Evolutionary conservation across 768 basidiomycete genomes (phyloP).

Genomic region (Lepiota subincarnata): DNA sequence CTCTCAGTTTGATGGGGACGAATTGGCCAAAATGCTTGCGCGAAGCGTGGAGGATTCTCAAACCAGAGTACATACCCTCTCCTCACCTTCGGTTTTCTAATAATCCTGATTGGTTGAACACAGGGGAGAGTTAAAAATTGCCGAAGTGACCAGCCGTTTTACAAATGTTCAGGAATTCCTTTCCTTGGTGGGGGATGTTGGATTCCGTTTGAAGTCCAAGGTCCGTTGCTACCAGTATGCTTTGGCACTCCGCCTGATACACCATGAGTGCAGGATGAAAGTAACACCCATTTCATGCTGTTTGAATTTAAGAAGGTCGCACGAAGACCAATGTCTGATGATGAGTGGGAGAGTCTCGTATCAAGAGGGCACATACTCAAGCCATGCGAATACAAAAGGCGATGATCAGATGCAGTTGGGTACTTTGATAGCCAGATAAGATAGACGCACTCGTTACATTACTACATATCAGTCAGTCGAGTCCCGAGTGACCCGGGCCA

Average conservation of each 20-base stretch:
- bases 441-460: neutral
- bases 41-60: constrained; percentile 87
- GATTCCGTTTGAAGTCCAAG: constrained; percentile 70
- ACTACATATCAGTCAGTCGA: neutral
- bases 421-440: constrained; percentile 7
- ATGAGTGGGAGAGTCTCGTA: constrained; percentile 58
- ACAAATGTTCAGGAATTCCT: constrained; percentile 63
- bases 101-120: neutral
- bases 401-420: constrained; percentile 37
- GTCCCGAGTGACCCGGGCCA: neutral
- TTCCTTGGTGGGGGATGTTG: constrained; percentile 57
- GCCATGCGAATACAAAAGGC: constrained; percentile 90
- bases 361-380: constrained; percentile 59
- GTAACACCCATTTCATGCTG: constrained; percentile 81
- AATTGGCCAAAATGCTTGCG: constrained; percentile 93
- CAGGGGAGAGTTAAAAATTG: constrained; percentile 81
- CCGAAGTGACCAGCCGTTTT: constrained; percentile 88
- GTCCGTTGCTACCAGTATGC: constrained; percentile 32
- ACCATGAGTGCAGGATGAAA: constrained; percentile 53
- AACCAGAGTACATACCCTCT: constrained; percentile 60
- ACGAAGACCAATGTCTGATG: constrained; percentile 41
- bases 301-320: constrained; percentile 73
- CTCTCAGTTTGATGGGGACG: constrained; percentile 93
- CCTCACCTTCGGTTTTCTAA: neutral
- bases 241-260: neutral